Percentiles rank a stretch among this genome's conserved stretches.
These are phyloP conservation scores for Euphrasia arctica DNA, from an alignment of 305 asterid genomes.

Conservation along the genomic window DNA sequence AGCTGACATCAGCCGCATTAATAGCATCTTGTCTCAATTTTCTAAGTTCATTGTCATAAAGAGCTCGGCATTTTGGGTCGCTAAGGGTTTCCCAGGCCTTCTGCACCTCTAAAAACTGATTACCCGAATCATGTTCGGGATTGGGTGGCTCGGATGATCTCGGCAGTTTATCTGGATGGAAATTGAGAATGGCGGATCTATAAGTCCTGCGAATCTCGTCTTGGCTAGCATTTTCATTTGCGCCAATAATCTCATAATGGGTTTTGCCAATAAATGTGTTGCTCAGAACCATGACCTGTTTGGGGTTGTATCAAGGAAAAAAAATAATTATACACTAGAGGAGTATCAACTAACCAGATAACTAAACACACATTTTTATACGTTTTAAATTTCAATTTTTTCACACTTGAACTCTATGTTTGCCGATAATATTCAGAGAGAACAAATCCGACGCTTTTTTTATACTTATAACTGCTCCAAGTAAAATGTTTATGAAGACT, in stretches of 20 bases:
- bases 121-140: conserved; percentile 23
- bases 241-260: conserved; percentile 64
- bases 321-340: neutral
- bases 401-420: neutral
- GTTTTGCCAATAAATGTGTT: conserved; percentile 36
- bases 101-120: conserved; percentile 57
- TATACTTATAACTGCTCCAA: neutral
- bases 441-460: neutral
- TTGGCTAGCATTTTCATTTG: conserved; percentile 66
- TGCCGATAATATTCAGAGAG: neutral
- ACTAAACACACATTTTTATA: neutral
- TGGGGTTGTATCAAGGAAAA: neutral
- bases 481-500: too few relatives aligned
- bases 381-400: neutral
- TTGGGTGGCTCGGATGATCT: conserved; percentile 32
- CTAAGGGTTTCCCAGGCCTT: conserved; percentile 68
- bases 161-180: conserved; percentile 70
- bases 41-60: conserved; percentile 61
- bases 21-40: conserved; percentile 50
- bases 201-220: conserved; percentile 67
- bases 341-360: neutral
- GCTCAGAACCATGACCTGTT: conserved; percentile 36
- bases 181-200: conserved; percentile 59
- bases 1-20: conserved; percentile 52
- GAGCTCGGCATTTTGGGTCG: conserved; percentile 57